A percentile compares a stretch with the other conserved stretches of the same genome.
phyloP scores from a whole-genome alignment of 2,329 filamentous ascomycete species.

The Fusarium multiceps region DNA sequence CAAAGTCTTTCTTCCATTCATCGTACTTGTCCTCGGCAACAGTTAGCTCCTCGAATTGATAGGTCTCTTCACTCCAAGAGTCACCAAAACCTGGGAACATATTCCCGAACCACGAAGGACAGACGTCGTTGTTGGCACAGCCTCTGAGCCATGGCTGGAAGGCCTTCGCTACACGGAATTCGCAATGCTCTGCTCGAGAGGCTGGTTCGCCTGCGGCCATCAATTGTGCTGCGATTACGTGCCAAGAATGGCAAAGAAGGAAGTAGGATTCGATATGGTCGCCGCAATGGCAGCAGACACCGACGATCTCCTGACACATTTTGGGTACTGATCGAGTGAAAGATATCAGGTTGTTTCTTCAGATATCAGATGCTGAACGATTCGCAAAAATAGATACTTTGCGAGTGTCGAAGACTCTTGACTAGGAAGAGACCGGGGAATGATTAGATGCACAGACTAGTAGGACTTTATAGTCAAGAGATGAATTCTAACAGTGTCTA shows the following conservation, averaged over 20 bases:
- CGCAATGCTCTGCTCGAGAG: background rate
- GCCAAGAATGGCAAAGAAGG: conserved; percentile 7
- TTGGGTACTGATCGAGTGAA: background rate
- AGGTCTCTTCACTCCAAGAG: background rate
- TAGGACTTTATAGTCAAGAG: background rate
- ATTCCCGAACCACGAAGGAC: conserved; percentile 27
- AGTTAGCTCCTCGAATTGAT: background rate
- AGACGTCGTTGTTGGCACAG: conserved; percentile 23
- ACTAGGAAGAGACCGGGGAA: background rate
- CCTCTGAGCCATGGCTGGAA: conserved; percentile 12
- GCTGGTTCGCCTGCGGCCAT: background rate
- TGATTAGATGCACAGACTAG: background rate
- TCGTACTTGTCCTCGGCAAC: conserved; percentile 13
- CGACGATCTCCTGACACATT: conserved; percentile 21
- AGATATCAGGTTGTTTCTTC: background rate
- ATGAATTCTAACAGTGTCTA: background rate
- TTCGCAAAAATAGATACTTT: background rate
- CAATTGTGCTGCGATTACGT: background rate
- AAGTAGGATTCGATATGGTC: conserved; percentile 11
- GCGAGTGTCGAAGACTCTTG: background rate
- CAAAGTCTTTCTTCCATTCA: conserved; percentile 20
- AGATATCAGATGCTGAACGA: background rate
- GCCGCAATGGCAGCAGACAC: conserved; percentile 25
- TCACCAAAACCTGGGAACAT: background rate
- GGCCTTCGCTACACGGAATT: background rate